These are phyloP conservation scores for Calcarisporium arbuscula DNA, from an alignment of 2,329 filamentous ascomycete species.

Conservation along the genomic window DNA sequence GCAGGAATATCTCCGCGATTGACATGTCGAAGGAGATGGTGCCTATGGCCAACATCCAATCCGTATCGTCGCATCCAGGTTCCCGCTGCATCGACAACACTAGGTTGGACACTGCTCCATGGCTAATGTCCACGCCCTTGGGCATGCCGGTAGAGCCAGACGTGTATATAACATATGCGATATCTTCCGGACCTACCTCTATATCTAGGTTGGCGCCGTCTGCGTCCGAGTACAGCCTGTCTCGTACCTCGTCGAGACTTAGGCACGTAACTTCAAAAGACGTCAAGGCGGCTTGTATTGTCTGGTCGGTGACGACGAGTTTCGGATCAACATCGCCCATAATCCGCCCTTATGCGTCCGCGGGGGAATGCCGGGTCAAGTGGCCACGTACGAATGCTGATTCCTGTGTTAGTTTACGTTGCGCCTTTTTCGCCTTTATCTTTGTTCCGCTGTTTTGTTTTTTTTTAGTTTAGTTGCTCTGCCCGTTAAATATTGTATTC, in stretches of 20 bases:
- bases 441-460: no score
- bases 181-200: conserved; percentile 9
- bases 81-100: conserved; percentile 8
- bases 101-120: conserved; percentile 9
- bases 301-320: conserved; percentile 8
- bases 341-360: conserved; percentile 12
- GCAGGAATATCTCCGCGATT: conserved; percentile 11
- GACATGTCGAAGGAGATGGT: conserved; percentile 15
- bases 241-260: conserved; percentile 1
- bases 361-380: conserved; percentile 12
- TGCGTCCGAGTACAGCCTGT: neutral
- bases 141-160: conserved; percentile 23
- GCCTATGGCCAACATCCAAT: conserved; percentile 13
- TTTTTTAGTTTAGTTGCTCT: no score
- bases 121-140: conserved; percentile 31
- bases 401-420: no score
- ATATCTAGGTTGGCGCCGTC: neutral
- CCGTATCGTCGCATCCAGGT: conserved; percentile 9
- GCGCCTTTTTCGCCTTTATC: no score
- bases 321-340: conserved; percentile 9
- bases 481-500: no score
- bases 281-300: neutral
- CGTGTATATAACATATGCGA: conserved; percentile 27
- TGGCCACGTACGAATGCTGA: no score
- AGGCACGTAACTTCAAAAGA: neutral